Evolutionary conservation across 352 stramenopile species (phyloP).

Genomic region (Phytophthora fragariaefolia): DNA sequence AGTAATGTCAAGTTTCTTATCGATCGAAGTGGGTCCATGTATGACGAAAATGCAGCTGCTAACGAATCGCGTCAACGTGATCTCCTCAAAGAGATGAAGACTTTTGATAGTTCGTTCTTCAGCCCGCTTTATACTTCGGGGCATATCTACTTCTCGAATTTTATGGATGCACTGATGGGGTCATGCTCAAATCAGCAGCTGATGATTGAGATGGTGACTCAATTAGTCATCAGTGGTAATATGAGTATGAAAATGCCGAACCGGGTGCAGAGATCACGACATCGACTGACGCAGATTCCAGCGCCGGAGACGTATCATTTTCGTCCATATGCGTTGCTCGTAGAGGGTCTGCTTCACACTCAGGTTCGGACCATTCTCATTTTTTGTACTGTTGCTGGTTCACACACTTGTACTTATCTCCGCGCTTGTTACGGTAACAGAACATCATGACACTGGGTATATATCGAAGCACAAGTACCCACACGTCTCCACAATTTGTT

Average conservation of each 20-base stretch:
- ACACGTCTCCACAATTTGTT: constrained; percentile 57
- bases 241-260: constrained; percentile 58
- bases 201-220: constrained; percentile 72
- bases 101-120: constrained; percentile 63
- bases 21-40: constrained; percentile 54
- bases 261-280: constrained; percentile 44
- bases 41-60: constrained; percentile 42
- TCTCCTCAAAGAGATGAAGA: constrained; percentile 61
- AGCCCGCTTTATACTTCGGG: constrained; percentile 64
- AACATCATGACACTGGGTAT: constrained; percentile 64
- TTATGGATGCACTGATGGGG: constrained; percentile 72
- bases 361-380: constrained; percentile 41
- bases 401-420: neutral
- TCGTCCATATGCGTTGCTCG: constrained; percentile 58
- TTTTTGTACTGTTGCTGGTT: constrained; percentile 2
- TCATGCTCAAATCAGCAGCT: constrained; percentile 63
- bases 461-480: constrained; percentile 49
- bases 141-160: constrained; percentile 78
- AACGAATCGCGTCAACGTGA: constrained; percentile 50
- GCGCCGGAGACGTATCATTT: constrained; percentile 66
- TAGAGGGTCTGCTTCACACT: constrained; percentile 62
- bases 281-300: constrained; percentile 63
- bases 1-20: constrained; percentile 80
- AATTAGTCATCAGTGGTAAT: constrained; percentile 69
- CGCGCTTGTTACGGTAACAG: constrained; percentile 33